Evolutionary conservation across 2,329 filamentous ascomycete species (phyloP).

Genomic region (Didymella lethalis): DNA sequence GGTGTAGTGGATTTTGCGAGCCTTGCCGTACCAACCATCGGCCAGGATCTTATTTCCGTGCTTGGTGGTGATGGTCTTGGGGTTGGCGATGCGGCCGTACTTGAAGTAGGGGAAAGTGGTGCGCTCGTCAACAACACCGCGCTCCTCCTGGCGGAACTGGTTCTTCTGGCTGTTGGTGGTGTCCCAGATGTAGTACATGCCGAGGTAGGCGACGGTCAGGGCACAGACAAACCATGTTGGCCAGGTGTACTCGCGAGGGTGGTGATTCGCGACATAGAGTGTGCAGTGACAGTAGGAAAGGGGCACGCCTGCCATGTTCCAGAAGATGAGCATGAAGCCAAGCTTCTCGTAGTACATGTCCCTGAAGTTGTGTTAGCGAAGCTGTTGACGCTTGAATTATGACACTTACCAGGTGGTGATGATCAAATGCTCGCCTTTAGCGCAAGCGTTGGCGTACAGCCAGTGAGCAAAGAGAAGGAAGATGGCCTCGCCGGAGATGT

Average conservation of each 20-base stretch:
- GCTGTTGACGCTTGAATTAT: neutral
- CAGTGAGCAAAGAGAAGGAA: constrained; percentile 91
- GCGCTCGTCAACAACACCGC: constrained; percentile 71
- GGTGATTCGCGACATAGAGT: constrained; percentile 85
- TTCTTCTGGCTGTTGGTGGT: constrained; percentile 95
- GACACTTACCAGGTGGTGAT: constrained; percentile 75
- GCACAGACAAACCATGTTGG: constrained; percentile 71
- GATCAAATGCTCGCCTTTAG: constrained; percentile 91
- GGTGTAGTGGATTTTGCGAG: constrained; percentile 82
- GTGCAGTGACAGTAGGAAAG: constrained; percentile 94
- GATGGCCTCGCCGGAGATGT: constrained; percentile 82
- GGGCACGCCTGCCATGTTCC: constrained; percentile 92
- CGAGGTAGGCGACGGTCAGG: constrained; percentile 76
- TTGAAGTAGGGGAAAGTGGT: constrained; percentile 90
- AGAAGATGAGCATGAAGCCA: constrained; percentile 98
- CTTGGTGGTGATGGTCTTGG: constrained; percentile 75
- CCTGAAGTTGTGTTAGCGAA: constrained; percentile 52
- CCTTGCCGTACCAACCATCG: constrained; percentile 80
- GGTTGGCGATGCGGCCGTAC: constrained; percentile 83
- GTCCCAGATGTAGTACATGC: constrained; percentile 92
- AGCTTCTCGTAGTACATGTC: constrained; percentile 98
- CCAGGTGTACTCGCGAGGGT: constrained; percentile 79
- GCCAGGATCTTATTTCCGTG: constrained; percentile 79
- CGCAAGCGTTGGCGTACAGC: constrained; percentile 90
- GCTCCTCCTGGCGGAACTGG: constrained; percentile 82